phyloP scores from a whole-genome alignment of 1,139 yeast genomes.

The Suhomyces choctaworum region DNA sequence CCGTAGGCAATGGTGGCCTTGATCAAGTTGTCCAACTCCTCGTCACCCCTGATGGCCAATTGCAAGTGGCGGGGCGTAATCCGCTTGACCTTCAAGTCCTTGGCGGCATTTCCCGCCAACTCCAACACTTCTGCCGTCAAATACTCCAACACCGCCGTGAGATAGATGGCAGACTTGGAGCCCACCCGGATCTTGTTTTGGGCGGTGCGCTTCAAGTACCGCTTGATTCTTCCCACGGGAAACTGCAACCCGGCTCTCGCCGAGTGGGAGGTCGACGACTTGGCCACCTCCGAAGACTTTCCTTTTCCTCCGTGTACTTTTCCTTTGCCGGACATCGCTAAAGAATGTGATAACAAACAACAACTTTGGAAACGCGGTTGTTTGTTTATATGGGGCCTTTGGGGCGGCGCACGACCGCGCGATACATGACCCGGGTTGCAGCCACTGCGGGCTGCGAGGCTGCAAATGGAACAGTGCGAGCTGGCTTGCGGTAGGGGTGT shows the following conservation, averaged over 20 bases:
- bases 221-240: constrained; percentile 98
- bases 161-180: constrained; percentile 93
- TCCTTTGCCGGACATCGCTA: constrained; percentile 74
- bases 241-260: constrained; percentile 97
- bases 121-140: constrained; percentile 98
- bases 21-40: constrained; percentile 92
- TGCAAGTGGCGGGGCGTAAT: constrained; percentile 98
- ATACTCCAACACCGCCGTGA: constrained; percentile 96
- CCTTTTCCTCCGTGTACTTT: constrained; percentile 98
- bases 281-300: constrained; percentile 71
- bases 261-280: constrained; percentile 80
- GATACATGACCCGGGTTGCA: too few relatives aligned
- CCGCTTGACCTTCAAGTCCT: constrained; percentile 97
- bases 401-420: constrained; percentile 11
- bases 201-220: constrained; percentile 88
- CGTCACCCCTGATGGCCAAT: constrained; percentile 98
- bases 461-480: too few relatives aligned
- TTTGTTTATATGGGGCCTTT: constrained; percentile 13
- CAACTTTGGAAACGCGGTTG: constrained; percentile 11
- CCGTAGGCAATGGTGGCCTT: constrained; percentile 99
- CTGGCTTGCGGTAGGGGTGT: too few relatives aligned
- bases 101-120: constrained; percentile 98
- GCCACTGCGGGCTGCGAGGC: too few relatives aligned
- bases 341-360: constrained; percentile 12
- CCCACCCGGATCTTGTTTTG: constrained; percentile 96